Base-by-base conservation (phyloP, 2,329 filamentous ascomycete species). In the Waltergamsia citrina region DNA sequence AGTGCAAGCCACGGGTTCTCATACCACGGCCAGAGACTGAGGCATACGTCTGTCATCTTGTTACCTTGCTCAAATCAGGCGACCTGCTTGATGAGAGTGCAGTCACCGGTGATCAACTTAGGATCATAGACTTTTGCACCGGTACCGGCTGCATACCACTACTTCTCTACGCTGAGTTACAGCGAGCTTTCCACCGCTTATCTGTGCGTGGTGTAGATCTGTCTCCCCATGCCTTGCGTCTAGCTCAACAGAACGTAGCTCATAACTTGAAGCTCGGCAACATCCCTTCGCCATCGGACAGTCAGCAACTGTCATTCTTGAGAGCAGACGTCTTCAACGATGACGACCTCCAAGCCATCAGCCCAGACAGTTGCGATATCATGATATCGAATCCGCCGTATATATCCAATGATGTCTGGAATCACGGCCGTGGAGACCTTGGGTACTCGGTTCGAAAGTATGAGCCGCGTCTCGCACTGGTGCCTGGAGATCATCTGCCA, bases 361-460 rank as follows among this genome's bases (percentile, higher is more conserved):
- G 49, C 1, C 27, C 29, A 7, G 33, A 30, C 12, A 43, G 24
- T 4, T 69, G 53, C 48, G 78, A 93, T 41, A 59, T 96, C 4
- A 57, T 98, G 2, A 72, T 92, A 23, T 83, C 83, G 2, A 98
- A 98, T 49, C 92, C 92, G 12, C 92, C 92, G 1, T 96, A 96
- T 53, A 80, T 96, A 33, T 93, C 87, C 3, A 60, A 65, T 0
- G 43, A 52, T 25, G 47, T 56, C 8, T 66, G 61, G 61, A 38
- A 52, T 23, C 42, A 54, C 4, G 61, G 59, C 14, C 45, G 46
- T 9, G 56, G 56, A 12, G 55, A 64, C 21, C 43, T 66, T 29
- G 73, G 71, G 7, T 87, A 84, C 47, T 90, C 84, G 10, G 90
- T 95, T 20, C 74, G 86, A 12, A 76, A 76, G 29, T 86, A 77